A percentile compares a stretch with the other conserved stretches of the same genome.
Evolutionary conservation across 2,329 filamentous ascomycete genomes (phyloP).

Genomic region (Xylaria sp.): DNA sequence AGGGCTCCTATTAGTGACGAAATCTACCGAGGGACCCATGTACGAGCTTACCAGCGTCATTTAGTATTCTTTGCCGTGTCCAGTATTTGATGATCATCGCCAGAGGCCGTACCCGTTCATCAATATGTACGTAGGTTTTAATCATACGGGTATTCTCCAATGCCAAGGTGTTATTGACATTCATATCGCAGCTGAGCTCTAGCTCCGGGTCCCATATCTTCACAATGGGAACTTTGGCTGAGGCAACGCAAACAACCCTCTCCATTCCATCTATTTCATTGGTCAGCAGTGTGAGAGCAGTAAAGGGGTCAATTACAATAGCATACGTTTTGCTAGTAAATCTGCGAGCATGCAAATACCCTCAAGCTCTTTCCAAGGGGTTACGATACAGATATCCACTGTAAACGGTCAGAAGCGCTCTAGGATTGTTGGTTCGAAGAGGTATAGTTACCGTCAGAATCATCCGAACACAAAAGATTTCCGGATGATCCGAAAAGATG

Average conservation of each 20-base stretch:
- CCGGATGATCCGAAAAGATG: slow-evolving; percentile 98
- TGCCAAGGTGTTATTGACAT: slow-evolving; percentile 96
- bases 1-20: slow-evolving; percentile 16
- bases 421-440: background rate
- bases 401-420: slow-evolving; percentile 48
- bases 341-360: slow-evolving; percentile 91
- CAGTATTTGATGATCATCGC: slow-evolving; percentile 99
- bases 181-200: slow-evolving; percentile 92
- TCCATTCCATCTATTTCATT: slow-evolving; percentile 85
- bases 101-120: slow-evolving; percentile 87
- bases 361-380: slow-evolving; percentile 86
- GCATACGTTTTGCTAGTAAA: slow-evolving; percentile 83
- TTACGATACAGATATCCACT: slow-evolving; percentile 99
- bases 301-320: background rate
- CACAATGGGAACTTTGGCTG: slow-evolving; percentile 96
- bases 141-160: slow-evolving; percentile 98
- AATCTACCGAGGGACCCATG: background rate
- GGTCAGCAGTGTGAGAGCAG: slow-evolving; percentile 50
- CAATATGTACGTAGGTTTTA: slow-evolving; percentile 93
- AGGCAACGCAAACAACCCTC: slow-evolving; percentile 92
- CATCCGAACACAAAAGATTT: slow-evolving; percentile 92
- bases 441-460: slow-evolving; percentile 84
- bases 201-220: slow-evolving; percentile 98
- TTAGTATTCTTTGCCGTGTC: slow-evolving; percentile 91
- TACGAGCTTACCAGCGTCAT: slow-evolving; percentile 84